A percentile compares a stretch with the other conserved stretches of the same genome.
Evolutionary conservation across 768 basidiomycete genomes (phyloP).

Genomic region (Melanogaster broomeanus): DNA sequence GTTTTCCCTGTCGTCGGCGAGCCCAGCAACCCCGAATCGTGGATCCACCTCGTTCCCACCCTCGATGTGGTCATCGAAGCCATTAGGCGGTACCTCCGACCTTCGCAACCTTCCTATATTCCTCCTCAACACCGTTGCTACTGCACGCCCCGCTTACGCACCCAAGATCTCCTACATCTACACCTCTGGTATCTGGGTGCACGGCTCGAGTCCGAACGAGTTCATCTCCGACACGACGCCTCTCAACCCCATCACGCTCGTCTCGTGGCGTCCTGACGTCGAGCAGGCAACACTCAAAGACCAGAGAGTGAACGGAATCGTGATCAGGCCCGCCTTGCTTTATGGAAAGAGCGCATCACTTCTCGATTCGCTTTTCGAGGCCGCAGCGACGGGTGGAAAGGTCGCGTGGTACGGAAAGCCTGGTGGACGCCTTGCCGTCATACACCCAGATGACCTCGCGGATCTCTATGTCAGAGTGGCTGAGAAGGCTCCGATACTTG

Average conservation of each 20-base stretch:
- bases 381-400: constrained; percentile 15
- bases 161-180: constrained; percentile 36
- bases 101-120: constrained; percentile 13
- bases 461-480: constrained; percentile 34
- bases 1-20: constrained; percentile 28
- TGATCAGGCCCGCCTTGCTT: constrained; percentile 33
- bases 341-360: constrained; percentile 32
- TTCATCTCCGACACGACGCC: constrained; percentile 21
- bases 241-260: constrained; percentile 13
- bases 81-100: constrained; percentile 13
- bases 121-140: constrained; percentile 16
- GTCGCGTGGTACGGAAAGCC: constrained; percentile 27
- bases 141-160: constrained; percentile 15
- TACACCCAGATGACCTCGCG: constrained; percentile 38
- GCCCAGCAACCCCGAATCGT: constrained; percentile 9
- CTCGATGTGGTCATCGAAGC: constrained; percentile 23
- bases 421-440: constrained; percentile 25
- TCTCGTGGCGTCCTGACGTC: constrained; percentile 21
- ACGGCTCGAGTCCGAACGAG: constrained; percentile 18
- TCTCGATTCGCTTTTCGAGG: constrained; percentile 24
- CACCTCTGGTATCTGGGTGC: constrained; percentile 34
- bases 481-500: constrained; percentile 31
- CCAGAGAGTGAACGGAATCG: constrained; percentile 31
- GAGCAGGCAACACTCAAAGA: constrained; percentile 16
- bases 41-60: constrained; percentile 18